phyloP scores from a whole-genome alignment of 2,329 filamentous ascomycete species.

The Monilinia fructicola region DNA sequence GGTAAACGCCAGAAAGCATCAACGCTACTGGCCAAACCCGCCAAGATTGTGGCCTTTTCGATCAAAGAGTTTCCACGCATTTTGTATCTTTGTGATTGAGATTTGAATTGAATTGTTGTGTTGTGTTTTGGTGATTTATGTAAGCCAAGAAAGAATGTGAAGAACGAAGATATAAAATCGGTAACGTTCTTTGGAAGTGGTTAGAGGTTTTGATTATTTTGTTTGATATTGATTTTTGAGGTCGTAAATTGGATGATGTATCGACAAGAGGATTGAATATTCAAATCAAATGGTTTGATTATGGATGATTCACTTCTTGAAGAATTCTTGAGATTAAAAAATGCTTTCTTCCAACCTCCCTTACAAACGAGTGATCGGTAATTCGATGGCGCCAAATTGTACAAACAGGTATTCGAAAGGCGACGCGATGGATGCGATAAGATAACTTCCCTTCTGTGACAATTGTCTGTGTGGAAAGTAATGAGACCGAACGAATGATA shows the following conservation, averaged over 20 bases:
- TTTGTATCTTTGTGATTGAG: background rate
- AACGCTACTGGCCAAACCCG: constrained; percentile 35
- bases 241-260: background rate
- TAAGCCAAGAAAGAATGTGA: constrained; percentile 10
- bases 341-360: background rate
- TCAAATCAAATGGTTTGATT: background rate
- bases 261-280: background rate
- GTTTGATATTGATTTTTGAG: constrained; percentile 5
- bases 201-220: too few relatives aligned
- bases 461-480: too few relatives aligned
- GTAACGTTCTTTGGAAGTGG: constrained; percentile 9
- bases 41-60: constrained; percentile 5
- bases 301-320: constrained; percentile 5
- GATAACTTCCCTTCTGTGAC: background rate
- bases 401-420: background rate
- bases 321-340: background rate
- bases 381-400: background rate
- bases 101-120: background rate
- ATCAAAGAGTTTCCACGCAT: constrained; percentile 18
- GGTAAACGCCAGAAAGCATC: constrained; percentile 88
- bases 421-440: constrained; percentile 13
- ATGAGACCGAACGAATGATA: background rate
- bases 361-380: background rate
- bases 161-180: background rate
- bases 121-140: background rate